Percentiles rank a stretch among this genome's conserved stretches.
phyloP scores from a whole-genome alignment of 768 basidiomycete species.

The Tricholoma hemisulphureum region DNA sequence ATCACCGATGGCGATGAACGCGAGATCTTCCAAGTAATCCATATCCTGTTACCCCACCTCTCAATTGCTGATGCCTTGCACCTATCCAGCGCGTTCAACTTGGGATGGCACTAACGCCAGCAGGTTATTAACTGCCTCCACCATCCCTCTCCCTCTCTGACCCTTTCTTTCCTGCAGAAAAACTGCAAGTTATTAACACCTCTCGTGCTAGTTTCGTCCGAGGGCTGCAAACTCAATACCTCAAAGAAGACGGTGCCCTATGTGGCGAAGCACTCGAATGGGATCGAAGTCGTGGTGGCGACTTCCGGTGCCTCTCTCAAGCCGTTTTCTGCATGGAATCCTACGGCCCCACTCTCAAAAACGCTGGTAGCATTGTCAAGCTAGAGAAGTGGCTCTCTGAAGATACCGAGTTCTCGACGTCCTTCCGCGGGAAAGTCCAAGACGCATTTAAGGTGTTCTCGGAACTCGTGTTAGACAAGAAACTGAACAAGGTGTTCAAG shows the following conservation, averaged over 20 bases:
- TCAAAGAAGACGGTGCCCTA: slow-evolving; percentile 37
- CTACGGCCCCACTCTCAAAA: slow-evolving; percentile 22
- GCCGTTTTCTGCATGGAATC: slow-evolving; percentile 50
- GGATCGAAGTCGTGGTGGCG: slow-evolving; percentile 46
- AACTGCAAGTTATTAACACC: slow-evolving; percentile 63
- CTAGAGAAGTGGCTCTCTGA: slow-evolving; percentile 55
- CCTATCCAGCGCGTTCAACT: slow-evolving; percentile 64
- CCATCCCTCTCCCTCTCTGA: background rate
- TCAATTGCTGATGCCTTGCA: background rate
- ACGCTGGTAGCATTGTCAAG: slow-evolving; percentile 33
- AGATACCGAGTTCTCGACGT: slow-evolving; percentile 24
- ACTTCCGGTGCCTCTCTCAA: slow-evolving; percentile 59
- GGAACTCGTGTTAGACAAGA: slow-evolving; percentile 38
- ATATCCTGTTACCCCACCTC: background rate
- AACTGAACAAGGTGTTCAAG: slow-evolving; percentile 37
- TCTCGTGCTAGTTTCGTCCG: slow-evolving; percentile 58
- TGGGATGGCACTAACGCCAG: slow-evolving; percentile 72
- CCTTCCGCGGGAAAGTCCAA: slow-evolving; percentile 33
- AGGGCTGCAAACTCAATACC: slow-evolving; percentile 44
- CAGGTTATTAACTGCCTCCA: slow-evolving; percentile 38
- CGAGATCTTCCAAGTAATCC: slow-evolving; percentile 66
- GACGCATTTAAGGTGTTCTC: slow-evolving; percentile 49
- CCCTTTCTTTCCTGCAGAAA: slow-evolving; percentile 40
- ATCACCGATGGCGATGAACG: slow-evolving; percentile 55
- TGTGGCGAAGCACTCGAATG: slow-evolving; percentile 42